These are phyloP conservation scores for Aspergillus quadricinctus DNA, from an alignment of 2,329 filamentous ascomycete genomes.

Conservation along the genomic window DNA sequence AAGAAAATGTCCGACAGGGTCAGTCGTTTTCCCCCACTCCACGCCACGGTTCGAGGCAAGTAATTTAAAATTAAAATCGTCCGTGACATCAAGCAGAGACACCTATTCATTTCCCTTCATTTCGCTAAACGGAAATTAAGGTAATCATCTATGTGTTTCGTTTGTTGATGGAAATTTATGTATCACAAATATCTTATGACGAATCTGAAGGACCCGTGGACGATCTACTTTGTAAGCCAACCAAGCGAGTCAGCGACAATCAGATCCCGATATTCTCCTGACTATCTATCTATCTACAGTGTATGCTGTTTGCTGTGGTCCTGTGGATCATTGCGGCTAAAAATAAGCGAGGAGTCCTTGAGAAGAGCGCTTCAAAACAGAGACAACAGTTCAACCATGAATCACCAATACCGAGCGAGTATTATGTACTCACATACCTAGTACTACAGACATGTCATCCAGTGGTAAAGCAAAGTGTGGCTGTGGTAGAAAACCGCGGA, in stretches of 20 bases:
- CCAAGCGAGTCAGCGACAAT: not conserved
- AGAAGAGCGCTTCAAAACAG: not conserved
- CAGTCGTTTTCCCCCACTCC: not conserved
- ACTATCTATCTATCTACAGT: no score
- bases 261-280: no score
- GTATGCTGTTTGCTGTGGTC: not conserved
- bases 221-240: not conserved
- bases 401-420: no score
- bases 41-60: not conserved
- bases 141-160: not conserved
- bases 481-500: conserved; percentile 14
- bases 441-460: conserved; percentile 4
- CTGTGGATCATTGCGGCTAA: not conserved
- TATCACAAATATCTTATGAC: not conserved
- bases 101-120: not conserved
- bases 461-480: conserved; percentile 16
- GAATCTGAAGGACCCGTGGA: not conserved
- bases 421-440: no score
- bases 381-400: no score
- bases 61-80: not conserved
- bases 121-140: not conserved
- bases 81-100: not conserved
- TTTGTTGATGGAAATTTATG: not conserved
- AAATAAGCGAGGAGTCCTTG: not conserved
- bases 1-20: not conserved